Percentiles rank a stretch among this genome's conserved stretches.
These are phyloP conservation scores for Yarrowia phangngaensis DNA, from an alignment of 805 yeast genomes.

Conservation along the genomic window DNA sequence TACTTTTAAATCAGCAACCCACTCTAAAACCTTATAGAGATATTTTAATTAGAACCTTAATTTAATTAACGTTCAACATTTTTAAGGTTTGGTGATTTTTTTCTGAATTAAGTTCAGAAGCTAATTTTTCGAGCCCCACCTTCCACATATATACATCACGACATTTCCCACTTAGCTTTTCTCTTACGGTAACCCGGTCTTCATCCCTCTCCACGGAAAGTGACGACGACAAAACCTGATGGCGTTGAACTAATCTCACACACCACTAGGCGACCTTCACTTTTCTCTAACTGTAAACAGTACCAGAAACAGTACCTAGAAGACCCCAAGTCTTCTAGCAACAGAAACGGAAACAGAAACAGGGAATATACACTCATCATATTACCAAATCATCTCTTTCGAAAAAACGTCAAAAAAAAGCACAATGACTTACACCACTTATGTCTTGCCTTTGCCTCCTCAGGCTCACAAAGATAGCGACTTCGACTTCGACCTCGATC, in stretches of 20 bases:
- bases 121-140: too few species aligned
- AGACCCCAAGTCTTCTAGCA: constrained; percentile 23
- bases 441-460: constrained; percentile 23
- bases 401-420: neutral
- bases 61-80: too few species aligned
- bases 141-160: constrained; percentile 29
- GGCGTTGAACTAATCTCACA: constrained; percentile 26
- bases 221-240: constrained; percentile 27
- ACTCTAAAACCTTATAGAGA: too few species aligned
- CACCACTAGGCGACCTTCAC: constrained; percentile 14
- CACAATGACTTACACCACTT: constrained; percentile 18
- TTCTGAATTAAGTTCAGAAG: too few species aligned
- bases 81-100: too few species aligned
- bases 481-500: constrained; percentile 1
- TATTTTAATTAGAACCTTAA: too few species aligned
- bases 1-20: too few species aligned
- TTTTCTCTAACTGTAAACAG: constrained; percentile 26
- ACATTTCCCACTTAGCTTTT: constrained; percentile 17
- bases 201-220: constrained; percentile 27
- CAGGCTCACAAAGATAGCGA: constrained; percentile 2
- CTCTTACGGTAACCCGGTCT: constrained; percentile 19
- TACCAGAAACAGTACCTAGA: constrained; percentile 27
- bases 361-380: constrained; percentile 21
- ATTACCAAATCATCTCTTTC: constrained; percentile 20
- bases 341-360: constrained; percentile 28